Base-by-base conservation (phyloP, 257 asterid genomes). In the Thymus quinquecostatus region DNA sequence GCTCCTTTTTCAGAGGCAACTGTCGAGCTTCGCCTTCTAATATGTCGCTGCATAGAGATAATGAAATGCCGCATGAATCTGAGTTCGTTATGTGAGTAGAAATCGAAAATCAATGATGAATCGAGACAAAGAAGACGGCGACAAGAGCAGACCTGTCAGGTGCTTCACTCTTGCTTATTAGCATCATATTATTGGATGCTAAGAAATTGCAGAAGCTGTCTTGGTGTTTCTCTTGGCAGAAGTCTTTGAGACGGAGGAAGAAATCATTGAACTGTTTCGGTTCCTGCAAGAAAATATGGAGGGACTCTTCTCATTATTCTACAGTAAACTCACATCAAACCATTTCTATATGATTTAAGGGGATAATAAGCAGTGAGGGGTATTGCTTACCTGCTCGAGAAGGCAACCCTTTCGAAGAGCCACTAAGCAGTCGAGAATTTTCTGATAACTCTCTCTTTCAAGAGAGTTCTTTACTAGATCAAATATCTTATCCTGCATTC, bases 391-490 rank as follows among this genome's bases (percentile, higher is more conserved):
- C 92, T 94, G 98, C 73, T 91, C 96, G 64, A 80, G 70, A 67
- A 91, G 86, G 91, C 98, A 94, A 59, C 96, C 92, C 67, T 83
- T 88, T 45, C 98, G 96, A 60, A 94, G 89, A 75, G 97, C 91
- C 64, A 77, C 83, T 67, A 91, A 75, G 73, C 99, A 89, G 78
- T 88, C 84, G 43, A 88, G 69, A 74, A 89, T 89, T 82, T 83
- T 85, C 62, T 68, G 71, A 73, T 77, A 87, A 11, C 75, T 73
- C 66, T 91, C 98, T 58, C 95, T 88, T 66, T 84, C 83, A 40
- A 57, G 73, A 34, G 96, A 88, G 70, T 82, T 82, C 80, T 89
- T 95, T 38, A 91, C 85, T n/a, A 94, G 80, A 74, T 82, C 74
- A 62, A 74, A 78, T 60, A 92, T 79, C 82, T 77, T 85, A 73